Evolutionary conservation across 768 basidiomycete species (phyloP), one percentile per base, ranked within the genome.

Genomic region (Bullera alba): DNA sequence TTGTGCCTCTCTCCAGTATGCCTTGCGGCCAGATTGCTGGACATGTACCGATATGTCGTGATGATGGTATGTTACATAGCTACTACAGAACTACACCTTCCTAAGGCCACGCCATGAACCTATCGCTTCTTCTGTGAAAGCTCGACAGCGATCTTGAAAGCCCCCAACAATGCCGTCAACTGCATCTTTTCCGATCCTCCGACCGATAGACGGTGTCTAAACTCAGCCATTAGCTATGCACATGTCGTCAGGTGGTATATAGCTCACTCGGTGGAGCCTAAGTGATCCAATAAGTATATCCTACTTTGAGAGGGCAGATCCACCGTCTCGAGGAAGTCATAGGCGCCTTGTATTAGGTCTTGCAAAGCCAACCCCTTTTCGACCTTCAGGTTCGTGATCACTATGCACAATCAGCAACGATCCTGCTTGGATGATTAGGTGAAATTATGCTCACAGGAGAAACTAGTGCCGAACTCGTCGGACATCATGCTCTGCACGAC

Each of bases 141-240:
- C 54, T 93, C 88, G 5, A 95, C 86, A 0, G 87, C 82, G 54
- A 87, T 85, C 73, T 99, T 99, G 77, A 96, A 93, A 4, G 86
- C 86, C 3, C 86, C 91, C 3, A 97, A 75, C 53, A 99, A 73
- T 0, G 90, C 90, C 5, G 89, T 89, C 45, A 97, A 69, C 67
- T 97, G 95, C 46, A 99, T 82, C 50, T 90, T 96, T 73, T 99
- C 95, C 57, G 76, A 92, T 1, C 86, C 91, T 0, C 95, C 95
- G 0, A 91, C 83, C 1, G 91, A 89, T 6, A 97, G 74, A 38
- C 93, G 82, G 70, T 96, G 84, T 70, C 93, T 97, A 32, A 21
- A 28, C 14, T 0, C 36, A 32, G 30, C n/a, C n/a, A n/a, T 52
- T 30, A 48, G 37, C 41, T 25, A 17, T 36, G 42, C 2, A 23